Percentiles rank a stretch among this genome's conserved stretches.
Conservation (phyloP, 1,284 basidiomycete species). For the Rhodotorula mucilaginosa region DNA sequence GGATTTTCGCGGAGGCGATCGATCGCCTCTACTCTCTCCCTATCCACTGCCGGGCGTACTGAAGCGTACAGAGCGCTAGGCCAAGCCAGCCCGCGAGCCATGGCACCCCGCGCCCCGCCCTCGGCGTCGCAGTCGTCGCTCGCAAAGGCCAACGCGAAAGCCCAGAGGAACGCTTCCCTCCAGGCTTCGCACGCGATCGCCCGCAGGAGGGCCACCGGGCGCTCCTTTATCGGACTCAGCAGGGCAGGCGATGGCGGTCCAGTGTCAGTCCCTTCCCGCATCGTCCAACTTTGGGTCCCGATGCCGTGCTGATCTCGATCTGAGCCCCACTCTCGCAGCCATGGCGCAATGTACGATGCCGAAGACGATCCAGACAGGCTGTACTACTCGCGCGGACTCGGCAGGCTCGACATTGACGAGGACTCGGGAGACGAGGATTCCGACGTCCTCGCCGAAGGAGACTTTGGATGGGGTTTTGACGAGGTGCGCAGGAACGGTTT, state of each 20-base stretch:
- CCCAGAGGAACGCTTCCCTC: constrained; percentile 24
- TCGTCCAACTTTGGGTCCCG: too few species aligned
- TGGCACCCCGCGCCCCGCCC: constrained; percentile 31
- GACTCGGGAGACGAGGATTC: constrained; percentile 64
- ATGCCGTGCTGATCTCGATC: background rate
- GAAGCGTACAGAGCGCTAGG: background rate
- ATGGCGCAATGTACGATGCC: constrained; percentile 35
- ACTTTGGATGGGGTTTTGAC: constrained; percentile 25
- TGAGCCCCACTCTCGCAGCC: constrained; percentile 3
- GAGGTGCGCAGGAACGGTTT: constrained; percentile 12
- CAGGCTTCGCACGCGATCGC: constrained; percentile 30
- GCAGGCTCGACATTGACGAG: constrained; percentile 65
- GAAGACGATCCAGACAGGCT: constrained; percentile 44
- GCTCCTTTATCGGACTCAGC: constrained; percentile 29
- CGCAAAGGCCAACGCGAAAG: constrained; percentile 38
- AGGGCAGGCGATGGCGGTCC: constrained; percentile 33
- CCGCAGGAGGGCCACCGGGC: constrained; percentile 9
- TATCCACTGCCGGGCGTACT: too few species aligned
- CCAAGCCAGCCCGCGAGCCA: background rate
- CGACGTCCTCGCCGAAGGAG: constrained; percentile 23
- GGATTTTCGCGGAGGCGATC: too few species aligned
- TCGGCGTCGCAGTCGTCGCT: constrained; percentile 28
- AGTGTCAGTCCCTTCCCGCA: constrained; percentile 10
- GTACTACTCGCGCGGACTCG: constrained; percentile 64
- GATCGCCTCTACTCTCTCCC: too few species aligned